phyloP scores from a whole-genome alignment of 352 stramenopile species.

The Pythium scleroteichum region DNA sequence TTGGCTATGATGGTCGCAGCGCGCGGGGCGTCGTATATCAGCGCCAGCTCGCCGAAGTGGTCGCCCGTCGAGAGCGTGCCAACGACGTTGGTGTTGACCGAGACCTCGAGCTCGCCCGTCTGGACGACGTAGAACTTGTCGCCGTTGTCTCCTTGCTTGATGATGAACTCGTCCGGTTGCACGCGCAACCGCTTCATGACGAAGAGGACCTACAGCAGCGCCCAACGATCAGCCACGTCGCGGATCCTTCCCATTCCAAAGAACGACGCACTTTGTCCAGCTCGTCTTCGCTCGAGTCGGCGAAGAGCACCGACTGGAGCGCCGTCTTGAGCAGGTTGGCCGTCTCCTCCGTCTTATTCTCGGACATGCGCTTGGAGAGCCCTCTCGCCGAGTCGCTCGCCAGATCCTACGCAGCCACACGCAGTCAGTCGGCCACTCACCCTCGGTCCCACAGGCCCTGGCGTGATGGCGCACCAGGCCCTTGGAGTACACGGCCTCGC shows the following conservation, averaged over 20 bases:
- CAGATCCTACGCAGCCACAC: slow-evolving; percentile 36
- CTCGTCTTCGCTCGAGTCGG: slow-evolving; percentile 62
- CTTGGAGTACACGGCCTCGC: slow-evolving; percentile 72
- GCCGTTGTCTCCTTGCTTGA: slow-evolving; percentile 90
- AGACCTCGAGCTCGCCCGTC: slow-evolving; percentile 58
- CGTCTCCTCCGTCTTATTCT: slow-evolving; percentile 58
- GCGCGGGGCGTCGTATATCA: slow-evolving; percentile 89
- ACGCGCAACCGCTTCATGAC: slow-evolving; percentile 77
- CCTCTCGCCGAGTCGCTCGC: not conserved
- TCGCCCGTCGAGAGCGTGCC: slow-evolving; percentile 56
- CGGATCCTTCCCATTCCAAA: too few relatives aligned
- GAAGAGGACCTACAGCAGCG: slow-evolving; percentile 53
- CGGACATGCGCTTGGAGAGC: slow-evolving; percentile 43
- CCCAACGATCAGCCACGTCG: too few relatives aligned
- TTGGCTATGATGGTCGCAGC: slow-evolving; percentile 91
- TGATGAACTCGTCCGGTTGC: slow-evolving; percentile 82
- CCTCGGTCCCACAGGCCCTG: not conserved
- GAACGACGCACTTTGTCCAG: slow-evolving; percentile 62
- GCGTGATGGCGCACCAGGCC: slow-evolving; percentile 43
- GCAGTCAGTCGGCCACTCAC: not conserved
- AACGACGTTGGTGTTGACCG: slow-evolving; percentile 63
- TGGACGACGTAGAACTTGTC: slow-evolving; percentile 93
- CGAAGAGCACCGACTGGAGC: slow-evolving; percentile 62
- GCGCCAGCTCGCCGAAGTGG: slow-evolving; percentile 89
- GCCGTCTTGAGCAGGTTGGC: slow-evolving; percentile 53